Conservation (phyloP, 768 basidiomycete genomes). For the Lactifluus rugatus region DNA sequence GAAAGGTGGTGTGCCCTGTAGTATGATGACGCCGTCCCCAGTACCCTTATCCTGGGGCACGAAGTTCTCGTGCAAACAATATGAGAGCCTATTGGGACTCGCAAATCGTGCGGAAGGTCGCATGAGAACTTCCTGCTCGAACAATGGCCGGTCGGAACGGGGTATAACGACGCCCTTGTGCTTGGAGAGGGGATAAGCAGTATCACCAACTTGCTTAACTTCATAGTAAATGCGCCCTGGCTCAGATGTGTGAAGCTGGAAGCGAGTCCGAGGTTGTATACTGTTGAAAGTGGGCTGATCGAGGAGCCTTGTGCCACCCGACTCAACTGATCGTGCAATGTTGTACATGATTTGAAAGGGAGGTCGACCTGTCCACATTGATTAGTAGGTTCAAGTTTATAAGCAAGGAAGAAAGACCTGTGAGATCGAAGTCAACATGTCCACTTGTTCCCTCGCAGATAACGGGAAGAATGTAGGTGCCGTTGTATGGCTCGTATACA, state of each 20-base stretch:
- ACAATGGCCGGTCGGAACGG: slow-evolving; percentile 55
- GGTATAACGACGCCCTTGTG: slow-evolving; percentile 55
- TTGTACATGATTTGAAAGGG: slow-evolving; percentile 93
- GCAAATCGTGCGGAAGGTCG: slow-evolving; percentile 78
- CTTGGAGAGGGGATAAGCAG: slow-evolving; percentile 69
- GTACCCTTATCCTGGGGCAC: slow-evolving; percentile 41
- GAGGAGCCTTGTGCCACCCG: slow-evolving; percentile 58
- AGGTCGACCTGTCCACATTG: slow-evolving; percentile 50
- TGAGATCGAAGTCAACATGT: slow-evolving; percentile 76
- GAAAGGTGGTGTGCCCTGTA: slow-evolving; percentile 87
- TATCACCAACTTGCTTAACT: slow-evolving; percentile 81
- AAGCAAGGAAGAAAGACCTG: slow-evolving; percentile 34
- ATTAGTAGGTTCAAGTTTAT: neutral
- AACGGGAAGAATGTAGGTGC: slow-evolving; percentile 62
- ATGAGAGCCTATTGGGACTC: slow-evolving; percentile 52
- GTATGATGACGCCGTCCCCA: slow-evolving; percentile 50
- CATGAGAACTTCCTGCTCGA: slow-evolving; percentile 78
- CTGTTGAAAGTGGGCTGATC: slow-evolving; percentile 79
- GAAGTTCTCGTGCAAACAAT: slow-evolving; percentile 67
- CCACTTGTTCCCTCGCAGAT: slow-evolving; percentile 78
- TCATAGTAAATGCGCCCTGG: slow-evolving; percentile 83
- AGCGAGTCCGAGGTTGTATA: slow-evolving; percentile 68
- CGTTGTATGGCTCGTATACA: slow-evolving; percentile 51
- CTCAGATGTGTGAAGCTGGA: slow-evolving; percentile 69
- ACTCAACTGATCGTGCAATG: slow-evolving; percentile 58